Percentiles rank a stretch among this genome's conserved stretches.
Evolutionary conservation across 2,329 filamentous ascomycete species (phyloP).

Genomic region (Trichoderma afroharzianum): DNA sequence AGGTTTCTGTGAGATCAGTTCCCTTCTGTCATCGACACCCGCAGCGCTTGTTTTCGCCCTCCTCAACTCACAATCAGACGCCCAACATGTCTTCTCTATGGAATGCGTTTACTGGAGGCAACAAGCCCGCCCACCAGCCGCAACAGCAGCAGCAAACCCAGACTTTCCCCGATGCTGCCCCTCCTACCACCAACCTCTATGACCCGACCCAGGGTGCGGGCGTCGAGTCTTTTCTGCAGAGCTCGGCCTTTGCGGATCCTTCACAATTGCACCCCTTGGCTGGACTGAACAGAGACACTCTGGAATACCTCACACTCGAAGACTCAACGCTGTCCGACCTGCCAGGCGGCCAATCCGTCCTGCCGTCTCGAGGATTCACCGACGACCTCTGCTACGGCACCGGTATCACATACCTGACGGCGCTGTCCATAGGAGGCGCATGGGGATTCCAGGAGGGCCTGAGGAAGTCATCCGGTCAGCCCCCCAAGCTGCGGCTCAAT

Average conservation of each 20-base stretch:
- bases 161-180: slow-evolving; percentile 25
- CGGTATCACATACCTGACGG: slow-evolving; percentile 88
- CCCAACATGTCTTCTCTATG: slow-evolving; percentile 55
- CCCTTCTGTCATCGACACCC: slow-evolving; percentile 17
- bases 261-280: slow-evolving; percentile 88
- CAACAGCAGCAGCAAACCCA: slow-evolving; percentile 34
- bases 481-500: slow-evolving; percentile 90
- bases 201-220: slow-evolving; percentile 72
- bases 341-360: slow-evolving; percentile 78
- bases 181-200: slow-evolving; percentile 57
- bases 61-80: neutral
- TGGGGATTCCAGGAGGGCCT: slow-evolving; percentile 93
- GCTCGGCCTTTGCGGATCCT: slow-evolving; percentile 76
- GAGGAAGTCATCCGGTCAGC: slow-evolving; percentile 68
- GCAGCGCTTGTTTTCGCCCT: neutral
- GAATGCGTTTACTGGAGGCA: slow-evolving; percentile 60
- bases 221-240: slow-evolving; percentile 80
- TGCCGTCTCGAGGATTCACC: slow-evolving; percentile 94
- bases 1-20: neutral
- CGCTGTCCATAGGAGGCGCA: slow-evolving; percentile 76
- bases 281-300: slow-evolving; percentile 84
- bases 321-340: slow-evolving; percentile 84
- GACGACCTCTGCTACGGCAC: slow-evolving; percentile 98
- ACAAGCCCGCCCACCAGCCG: slow-evolving; percentile 41
- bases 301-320: slow-evolving; percentile 94